A percentile compares a stretch with the other conserved stretches of the same genome.
Conservation (phyloP, 108 stramenopile genomes). For the Mayamaea pseudoterrestris region DNA sequence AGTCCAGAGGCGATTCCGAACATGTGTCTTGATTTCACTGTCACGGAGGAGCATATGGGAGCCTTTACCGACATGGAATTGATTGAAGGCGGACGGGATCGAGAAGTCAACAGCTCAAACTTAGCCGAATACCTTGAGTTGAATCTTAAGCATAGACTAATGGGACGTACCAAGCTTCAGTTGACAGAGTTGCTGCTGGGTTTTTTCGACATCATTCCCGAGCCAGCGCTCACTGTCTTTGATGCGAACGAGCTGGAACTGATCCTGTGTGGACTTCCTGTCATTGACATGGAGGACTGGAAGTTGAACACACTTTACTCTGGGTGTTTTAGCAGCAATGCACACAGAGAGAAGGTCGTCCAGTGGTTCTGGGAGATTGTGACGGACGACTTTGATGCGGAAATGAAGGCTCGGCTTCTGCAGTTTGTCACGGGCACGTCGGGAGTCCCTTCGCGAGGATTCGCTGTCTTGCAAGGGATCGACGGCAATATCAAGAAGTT, state of each 20-base stretch:
- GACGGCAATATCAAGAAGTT: slow-evolving; percentile 91
- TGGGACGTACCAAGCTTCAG: slow-evolving; percentile 80
- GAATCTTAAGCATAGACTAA: slow-evolving; percentile 75
- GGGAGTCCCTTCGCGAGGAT: slow-evolving; percentile 93
- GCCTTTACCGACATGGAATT: slow-evolving; percentile 76
- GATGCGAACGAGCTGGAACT: slow-evolving; percentile 95
- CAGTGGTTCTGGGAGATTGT: slow-evolving; percentile 96
- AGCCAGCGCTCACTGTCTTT: slow-evolving; percentile 90
- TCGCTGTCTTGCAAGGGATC: slow-evolving; percentile 87
- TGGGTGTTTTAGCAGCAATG: slow-evolving; percentile 52
- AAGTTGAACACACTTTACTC: slow-evolving; percentile 79
- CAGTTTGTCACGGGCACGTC: slow-evolving; percentile 94
- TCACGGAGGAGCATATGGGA: slow-evolving; percentile 81
- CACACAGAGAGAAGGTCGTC: slow-evolving; percentile 42
- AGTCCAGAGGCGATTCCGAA: slow-evolving; percentile 71
- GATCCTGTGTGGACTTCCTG: slow-evolving; percentile 91
- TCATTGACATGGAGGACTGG: slow-evolving; percentile 90
- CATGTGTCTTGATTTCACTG: slow-evolving; percentile 92
- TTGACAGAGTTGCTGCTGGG: slow-evolving; percentile 81
- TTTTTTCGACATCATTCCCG: slow-evolving; percentile 94
- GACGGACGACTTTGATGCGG: slow-evolving; percentile 77
- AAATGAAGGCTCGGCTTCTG: slow-evolving; percentile 86
- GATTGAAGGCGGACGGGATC: slow-evolving; percentile 67
- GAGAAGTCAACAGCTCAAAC: slow-evolving; percentile 91
- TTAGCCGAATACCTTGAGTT: slow-evolving; percentile 85